Conservation (phyloP, 805 yeast species). For the Candida odintsovae region DNA sequence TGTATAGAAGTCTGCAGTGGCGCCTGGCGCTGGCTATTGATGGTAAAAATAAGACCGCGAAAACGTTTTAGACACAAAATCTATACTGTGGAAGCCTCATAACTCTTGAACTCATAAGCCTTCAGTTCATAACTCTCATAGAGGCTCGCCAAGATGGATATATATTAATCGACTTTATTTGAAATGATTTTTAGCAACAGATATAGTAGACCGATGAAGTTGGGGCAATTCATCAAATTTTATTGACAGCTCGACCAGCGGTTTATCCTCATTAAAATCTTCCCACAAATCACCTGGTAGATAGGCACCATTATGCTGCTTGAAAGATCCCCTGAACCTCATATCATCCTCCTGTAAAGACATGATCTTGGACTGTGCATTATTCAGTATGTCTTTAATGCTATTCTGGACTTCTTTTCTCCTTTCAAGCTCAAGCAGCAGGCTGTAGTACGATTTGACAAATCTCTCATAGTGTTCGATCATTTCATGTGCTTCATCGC, state of each 20-base stretch:
- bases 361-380: constrained; percentile 35
- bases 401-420: constrained; percentile 36
- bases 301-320: constrained; percentile 44
- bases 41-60: background rate
- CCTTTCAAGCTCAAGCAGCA: constrained; percentile 48
- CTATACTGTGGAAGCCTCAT: background rate
- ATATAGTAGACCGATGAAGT: constrained; percentile 15
- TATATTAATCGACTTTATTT: background rate
- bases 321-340: constrained; percentile 36
- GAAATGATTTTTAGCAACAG: background rate
- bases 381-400: constrained; percentile 34
- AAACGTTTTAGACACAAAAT: background rate
- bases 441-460: constrained; percentile 42
- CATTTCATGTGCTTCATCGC: constrained; percentile 27
- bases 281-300: constrained; percentile 52
- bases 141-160: background rate
- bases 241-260: constrained; percentile 5
- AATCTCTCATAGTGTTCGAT: constrained; percentile 47
- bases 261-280: constrained; percentile 29
- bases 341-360: constrained; percentile 39
- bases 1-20: too few species aligned
- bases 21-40: too few species aligned
- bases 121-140: background rate
- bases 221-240: constrained; percentile 19
- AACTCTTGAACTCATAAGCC: too few species aligned